These are phyloP conservation scores for Talaromyces thailandensis DNA, from an alignment of 495 filamentous ascomycete species.

Conservation along the genomic window DNA sequence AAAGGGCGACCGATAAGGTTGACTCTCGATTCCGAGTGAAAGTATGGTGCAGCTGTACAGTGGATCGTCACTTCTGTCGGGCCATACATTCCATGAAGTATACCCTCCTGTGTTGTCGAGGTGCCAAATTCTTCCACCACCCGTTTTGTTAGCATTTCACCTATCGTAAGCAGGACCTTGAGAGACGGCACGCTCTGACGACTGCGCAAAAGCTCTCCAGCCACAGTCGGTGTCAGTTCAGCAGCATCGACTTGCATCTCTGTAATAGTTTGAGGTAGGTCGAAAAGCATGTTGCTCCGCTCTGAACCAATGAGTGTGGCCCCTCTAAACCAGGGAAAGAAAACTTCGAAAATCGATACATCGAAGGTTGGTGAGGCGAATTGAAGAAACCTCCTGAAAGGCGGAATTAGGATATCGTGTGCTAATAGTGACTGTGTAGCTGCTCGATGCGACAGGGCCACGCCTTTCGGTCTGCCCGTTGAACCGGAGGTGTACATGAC, in stretches of 20 bases:
- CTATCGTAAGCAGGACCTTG: conserved; percentile 65
- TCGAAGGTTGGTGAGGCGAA: conserved; percentile 85
- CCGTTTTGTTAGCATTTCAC: conserved; percentile 71
- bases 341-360: conserved; percentile 82
- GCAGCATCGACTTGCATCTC: conserved; percentile 63
- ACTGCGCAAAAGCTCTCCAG: conserved; percentile 53
- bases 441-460: conserved; percentile 65
- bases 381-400: conserved; percentile 69
- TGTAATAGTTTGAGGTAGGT: conserved; percentile 57
- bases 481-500: conserved; percentile 89
- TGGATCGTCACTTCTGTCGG: conserved; percentile 82
- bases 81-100: conserved; percentile 81
- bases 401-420: conserved; percentile 64
- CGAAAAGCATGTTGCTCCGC: conserved; percentile 54
- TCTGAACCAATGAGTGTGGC: conserved; percentile 60
- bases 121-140: conserved; percentile 67
- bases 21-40: conserved; percentile 36
- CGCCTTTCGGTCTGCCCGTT: conserved; percentile 84
- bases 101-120: conserved; percentile 20
- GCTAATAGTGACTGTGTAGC: conserved; percentile 68
- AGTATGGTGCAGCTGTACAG: conserved; percentile 47
- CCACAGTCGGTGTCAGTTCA: conserved; percentile 78
- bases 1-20: conserved; percentile 65
- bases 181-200: conserved; percentile 53
- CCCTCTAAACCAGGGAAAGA: conserved; percentile 68